Percentiles rank a stretch among this genome's conserved stretches.
Evolutionary conservation across 768 basidiomycete genomes (phyloP).

Genomic region (Leucosporidium scottii): DNA sequence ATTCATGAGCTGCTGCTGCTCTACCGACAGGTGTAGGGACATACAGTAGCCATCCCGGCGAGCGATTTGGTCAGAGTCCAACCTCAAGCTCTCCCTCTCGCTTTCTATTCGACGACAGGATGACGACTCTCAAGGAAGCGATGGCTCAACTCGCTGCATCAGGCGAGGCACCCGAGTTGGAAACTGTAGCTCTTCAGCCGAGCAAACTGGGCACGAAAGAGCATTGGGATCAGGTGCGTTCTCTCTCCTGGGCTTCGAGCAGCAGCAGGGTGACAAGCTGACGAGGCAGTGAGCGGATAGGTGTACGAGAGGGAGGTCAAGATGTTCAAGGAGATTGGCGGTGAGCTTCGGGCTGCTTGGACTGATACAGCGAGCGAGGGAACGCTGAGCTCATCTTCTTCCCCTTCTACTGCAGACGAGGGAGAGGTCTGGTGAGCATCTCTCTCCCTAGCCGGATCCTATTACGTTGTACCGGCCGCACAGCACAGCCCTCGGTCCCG

Average conservation of each 20-base stretch:
- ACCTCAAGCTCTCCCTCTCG: neutral
- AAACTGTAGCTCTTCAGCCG: conserved; percentile 26
- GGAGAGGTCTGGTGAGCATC: conserved; percentile 41
- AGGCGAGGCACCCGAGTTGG: conserved; percentile 15
- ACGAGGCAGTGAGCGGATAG: conserved; percentile 1
- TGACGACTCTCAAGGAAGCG: conserved; percentile 14
- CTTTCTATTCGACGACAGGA: neutral
- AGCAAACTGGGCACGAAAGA: conserved; percentile 42
- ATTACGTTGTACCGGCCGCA: no score
- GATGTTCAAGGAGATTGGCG: conserved; percentile 44
- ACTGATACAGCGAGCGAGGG: no score
- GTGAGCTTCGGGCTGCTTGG: no score
- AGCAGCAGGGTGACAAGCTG: no score
- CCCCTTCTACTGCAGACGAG: conserved; percentile 36
- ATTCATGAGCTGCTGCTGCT: no score
- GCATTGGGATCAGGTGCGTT: conserved; percentile 40
- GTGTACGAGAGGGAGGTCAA: conserved; percentile 41
- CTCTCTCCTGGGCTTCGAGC: no score
- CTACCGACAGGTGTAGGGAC: no score
- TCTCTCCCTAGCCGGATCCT: no score
- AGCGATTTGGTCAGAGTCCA: neutral
- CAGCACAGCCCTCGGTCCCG: no score
- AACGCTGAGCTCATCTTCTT: no score
- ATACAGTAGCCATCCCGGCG: neutral
- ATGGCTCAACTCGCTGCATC: conserved; percentile 21